Evolutionary conservation across 2,329 filamentous ascomycete genomes (phyloP).

Genomic region (Colletotrichum cordylinicola): DNA sequence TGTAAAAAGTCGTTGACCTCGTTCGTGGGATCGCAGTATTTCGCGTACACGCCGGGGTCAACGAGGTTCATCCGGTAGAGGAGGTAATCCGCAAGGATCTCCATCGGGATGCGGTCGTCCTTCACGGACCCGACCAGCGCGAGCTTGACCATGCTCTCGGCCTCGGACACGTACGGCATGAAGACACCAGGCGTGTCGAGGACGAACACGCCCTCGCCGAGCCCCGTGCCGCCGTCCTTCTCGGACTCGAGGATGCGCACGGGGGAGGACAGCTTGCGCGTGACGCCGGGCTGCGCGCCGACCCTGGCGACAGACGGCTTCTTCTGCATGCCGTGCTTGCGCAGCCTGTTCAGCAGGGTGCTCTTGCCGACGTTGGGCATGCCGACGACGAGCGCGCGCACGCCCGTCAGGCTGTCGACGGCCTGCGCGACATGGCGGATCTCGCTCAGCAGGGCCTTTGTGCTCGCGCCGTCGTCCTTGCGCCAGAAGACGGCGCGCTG

Average conservation of each 20-base stretch:
- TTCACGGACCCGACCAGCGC: constrained; percentile 90
- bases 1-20: constrained; percentile 77
- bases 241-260: constrained; percentile 72
- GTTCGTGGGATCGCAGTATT: constrained; percentile 77
- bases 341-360: constrained; percentile 87
- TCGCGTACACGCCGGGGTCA: constrained; percentile 66
- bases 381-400: constrained; percentile 86
- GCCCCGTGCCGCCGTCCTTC: constrained; percentile 5
- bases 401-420: constrained; percentile 72
- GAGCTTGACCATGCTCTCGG: constrained; percentile 93
- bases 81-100: constrained; percentile 87
- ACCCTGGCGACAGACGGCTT: constrained; percentile 76
- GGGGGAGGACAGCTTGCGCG: constrained; percentile 80
- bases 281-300: constrained; percentile 88
- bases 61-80: constrained; percentile 81
- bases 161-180: constrained; percentile 85
- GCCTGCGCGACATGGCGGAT: constrained; percentile 36
- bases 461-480: constrained; percentile 37
- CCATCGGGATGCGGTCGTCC: constrained; percentile 79
- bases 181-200: constrained; percentile 96
- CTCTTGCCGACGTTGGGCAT: constrained; percentile 99
- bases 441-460: constrained; percentile 43
- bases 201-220: constrained; percentile 75
- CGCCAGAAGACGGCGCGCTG: constrained; percentile 50
- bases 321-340: constrained; percentile 66